Evolutionary conservation across 257 asterid genomes (phyloP).

Genomic region (Fraxinus pennsylvanica): DNA sequence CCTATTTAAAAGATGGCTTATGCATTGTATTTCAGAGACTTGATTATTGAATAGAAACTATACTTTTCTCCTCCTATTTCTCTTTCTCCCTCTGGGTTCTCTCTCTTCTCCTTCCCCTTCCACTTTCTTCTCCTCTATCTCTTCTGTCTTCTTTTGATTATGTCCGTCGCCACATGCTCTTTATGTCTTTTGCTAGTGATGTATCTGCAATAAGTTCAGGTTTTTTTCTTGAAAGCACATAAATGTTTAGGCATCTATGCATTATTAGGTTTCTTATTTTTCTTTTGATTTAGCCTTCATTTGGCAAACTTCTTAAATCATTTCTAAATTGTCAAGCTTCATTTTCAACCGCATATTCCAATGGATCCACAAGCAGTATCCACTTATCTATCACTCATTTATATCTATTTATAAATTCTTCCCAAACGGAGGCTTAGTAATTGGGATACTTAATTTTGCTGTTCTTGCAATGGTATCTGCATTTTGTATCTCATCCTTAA

Average conservation of each 20-base stretch:
- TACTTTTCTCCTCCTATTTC: neutral
- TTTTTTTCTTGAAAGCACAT: neutral
- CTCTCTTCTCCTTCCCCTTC: neutral
- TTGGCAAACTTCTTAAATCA: no score
- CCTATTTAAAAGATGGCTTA: neutral
- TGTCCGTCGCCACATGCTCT: neutral
- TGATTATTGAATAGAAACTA: no score
- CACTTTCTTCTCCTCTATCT: neutral
- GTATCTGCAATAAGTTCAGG: neutral
- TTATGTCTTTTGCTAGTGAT: neutral
- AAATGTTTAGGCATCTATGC: neutral
- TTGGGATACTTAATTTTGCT: neutral
- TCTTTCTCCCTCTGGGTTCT: neutral
- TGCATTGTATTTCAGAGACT: neutral
- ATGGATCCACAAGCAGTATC: no score
- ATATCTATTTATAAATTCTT: no score
- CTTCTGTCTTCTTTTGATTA: neutral
- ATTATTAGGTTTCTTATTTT: neutral
- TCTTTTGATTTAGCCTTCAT: neutral
- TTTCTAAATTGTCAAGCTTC: no score
- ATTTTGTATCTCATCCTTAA: slow-evolving; percentile 8
- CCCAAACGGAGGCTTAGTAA: neutral
- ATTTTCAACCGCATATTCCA: no score
- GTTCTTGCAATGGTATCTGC: slow-evolving; percentile 13
- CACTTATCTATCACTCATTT: no score